Evolutionary conservation across 129 eudicot species (phyloP), one percentile per base, ranked within the genome.

Genomic region (Tagetes patula): DNA sequence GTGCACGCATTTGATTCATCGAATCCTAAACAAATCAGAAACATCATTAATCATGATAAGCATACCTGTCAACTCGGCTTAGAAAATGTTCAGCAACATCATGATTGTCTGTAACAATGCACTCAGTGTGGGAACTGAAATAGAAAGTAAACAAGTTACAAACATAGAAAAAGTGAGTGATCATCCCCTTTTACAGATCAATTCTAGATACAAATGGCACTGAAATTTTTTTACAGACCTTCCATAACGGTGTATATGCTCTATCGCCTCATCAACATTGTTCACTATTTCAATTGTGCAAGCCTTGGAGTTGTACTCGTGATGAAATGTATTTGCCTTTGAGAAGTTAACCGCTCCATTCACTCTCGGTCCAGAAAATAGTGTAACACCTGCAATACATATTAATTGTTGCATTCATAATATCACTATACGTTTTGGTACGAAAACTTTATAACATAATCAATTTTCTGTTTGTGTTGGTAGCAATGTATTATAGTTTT

Each of bases 71-170:
- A 61, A 93, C 98, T 56, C 82, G 88, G 68, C 71, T 78, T 78
- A 93, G 72, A 65, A 93, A 93, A 58, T 55, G 40, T 83, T 87
- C 96, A 9, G 96, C 96, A 68, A 81, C 89, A 20, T 84, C 76
- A 27, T 32, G 48, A 65, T 93, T 90, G 56, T 89, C 98, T 6
- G 98, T 80, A 36, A 93, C 72, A 71, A 93, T 86, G 84, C 98
- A 87, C 52, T 93, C 96, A 3, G 98, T 93, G 73, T 93, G 98
- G 71, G 87, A 86, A 83, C 98, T 93, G 89, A 59, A 63, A 84
- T 12, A 39, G 61, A 64, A 60, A 78, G 27, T 60, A 34, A 8
- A 64, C 20, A 78, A 52, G 73, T 78, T 78, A 77, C 65, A 14
- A 70, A 50, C 58, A 47, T 53, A 9, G 1, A 31, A 9, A 49